Evolutionary conservation across 225 moss, liverwort and hornwort genomes (phyloP), one percentile per base, ranked within the genome.

Genomic region (Polytrichum formosum): DNA sequence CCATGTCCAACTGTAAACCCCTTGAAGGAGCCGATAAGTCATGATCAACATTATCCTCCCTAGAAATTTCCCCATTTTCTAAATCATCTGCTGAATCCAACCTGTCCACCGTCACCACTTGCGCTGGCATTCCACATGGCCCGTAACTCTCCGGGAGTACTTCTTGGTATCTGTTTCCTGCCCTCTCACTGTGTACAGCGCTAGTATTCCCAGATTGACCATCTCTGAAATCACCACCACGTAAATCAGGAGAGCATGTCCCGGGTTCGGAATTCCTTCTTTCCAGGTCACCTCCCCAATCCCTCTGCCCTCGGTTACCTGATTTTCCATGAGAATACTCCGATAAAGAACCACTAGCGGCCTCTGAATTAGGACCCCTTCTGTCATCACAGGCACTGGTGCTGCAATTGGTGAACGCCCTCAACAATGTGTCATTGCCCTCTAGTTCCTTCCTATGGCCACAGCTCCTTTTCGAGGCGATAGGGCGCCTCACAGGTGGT

Each of bases 41-140:
- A 67, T 76, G 84, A 72, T 67, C 79, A n/a, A 19, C 33, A 65
- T 68, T 71, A 77, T 79, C 77, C 66, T 82, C 84, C 16, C 69
- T 74, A 55, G 79, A 69, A 64, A 82, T 79, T 65, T 88, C 88
- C 55, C 77, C 77, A 61, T 79, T 84, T 75, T 81, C 82, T 67
- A 84, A 72, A 31, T 71, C 25, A 37, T 81, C 81, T 55, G 26
- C 26, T 23, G 79, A 77, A 66, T 73, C 77, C 54, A 70, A 72
- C 65, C 73, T 75, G 18, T 79, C 75, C 66, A 64, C 77, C 63
- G 69, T 77, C 61, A 73, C 75, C 59, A 55, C 68, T 75, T 73
- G 77, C 68, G 27, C 65, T 56, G 71, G 68, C 77, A 79, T 75
- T 65, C 65, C 73, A 76, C 26, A 70, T 0, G 28, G 30, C 16